Percentiles rank a stretch among this genome's conserved stretches.
These are phyloP conservation scores for Bruguiera sexangula DNA, from an alignment of 345 rosid genomes.

Conservation along the genomic window DNA sequence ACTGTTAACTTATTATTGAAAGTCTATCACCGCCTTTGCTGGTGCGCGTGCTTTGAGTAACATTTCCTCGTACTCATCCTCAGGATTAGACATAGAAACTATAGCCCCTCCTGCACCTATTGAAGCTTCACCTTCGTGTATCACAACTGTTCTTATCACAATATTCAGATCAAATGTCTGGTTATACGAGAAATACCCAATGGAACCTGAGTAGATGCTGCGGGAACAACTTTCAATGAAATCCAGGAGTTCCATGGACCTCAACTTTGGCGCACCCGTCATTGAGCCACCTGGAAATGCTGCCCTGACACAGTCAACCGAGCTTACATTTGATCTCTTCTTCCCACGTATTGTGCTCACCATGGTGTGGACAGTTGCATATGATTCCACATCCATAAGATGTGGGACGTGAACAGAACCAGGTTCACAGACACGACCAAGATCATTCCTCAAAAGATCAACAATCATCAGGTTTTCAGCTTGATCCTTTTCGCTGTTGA, in stretches of 20 bases:
- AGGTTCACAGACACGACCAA: slow-evolving; percentile 84
- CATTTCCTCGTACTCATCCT: slow-evolving; percentile 93
- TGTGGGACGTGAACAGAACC: slow-evolving; percentile 91
- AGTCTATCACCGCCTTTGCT: slow-evolving; percentile 64
- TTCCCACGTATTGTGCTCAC: slow-evolving; percentile 78
- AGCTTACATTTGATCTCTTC: slow-evolving; percentile 54
- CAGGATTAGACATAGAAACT: slow-evolving; percentile 73
- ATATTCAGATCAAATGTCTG: slow-evolving; percentile 85
- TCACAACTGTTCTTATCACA: slow-evolving; percentile 79
- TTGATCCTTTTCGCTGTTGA: slow-evolving; percentile 88
- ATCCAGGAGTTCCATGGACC: slow-evolving; percentile 87
- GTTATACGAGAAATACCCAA: slow-evolving; percentile 84
- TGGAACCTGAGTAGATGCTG: slow-evolving; percentile 87
- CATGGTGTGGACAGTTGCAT: slow-evolving; percentile 96
- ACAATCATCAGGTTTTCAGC: slow-evolving; percentile 98
- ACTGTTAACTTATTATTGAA: slow-evolving; percentile 14
- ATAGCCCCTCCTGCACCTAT: slow-evolving; percentile 96
- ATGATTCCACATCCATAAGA: slow-evolving; percentile 95
- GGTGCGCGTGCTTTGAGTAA: slow-evolving; percentile 74
- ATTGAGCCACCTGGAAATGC: slow-evolving; percentile 98
- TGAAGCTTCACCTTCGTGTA: slow-evolving; percentile 82
- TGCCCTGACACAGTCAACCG: slow-evolving; percentile 71
- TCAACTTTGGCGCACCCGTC: slow-evolving; percentile 96
- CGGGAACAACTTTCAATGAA: slow-evolving; percentile 76
- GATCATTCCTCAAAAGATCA: slow-evolving; percentile 91